Base-by-base conservation (phyloP, 1,284 basidiomycete species). In the Earliella scabrosa region DNA sequence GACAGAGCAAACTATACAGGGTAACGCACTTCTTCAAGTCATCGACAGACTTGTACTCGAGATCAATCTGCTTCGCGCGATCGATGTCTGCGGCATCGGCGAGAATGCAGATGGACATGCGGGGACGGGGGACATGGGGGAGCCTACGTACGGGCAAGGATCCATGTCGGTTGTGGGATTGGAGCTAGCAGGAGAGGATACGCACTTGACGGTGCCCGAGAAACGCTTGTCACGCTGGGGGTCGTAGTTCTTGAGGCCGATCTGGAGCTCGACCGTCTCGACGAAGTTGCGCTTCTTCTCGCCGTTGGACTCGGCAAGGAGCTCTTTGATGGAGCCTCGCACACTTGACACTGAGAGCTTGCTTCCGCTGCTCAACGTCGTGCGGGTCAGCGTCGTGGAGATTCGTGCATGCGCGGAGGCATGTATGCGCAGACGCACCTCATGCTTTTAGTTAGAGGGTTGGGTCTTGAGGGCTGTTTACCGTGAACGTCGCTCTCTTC, bases 21-120 rank as follows among this genome's bases (percentile, higher is more conserved):
- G 27, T 16, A 1, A 74, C 83, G 38, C 64, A 91, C 93, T 99
- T 99, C 82, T 99, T 99, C 81, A 99, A 85, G 80, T 99, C 97
- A 72, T 99, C 97, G 69, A 98, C 97, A 66, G 95, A 97, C 96
- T 98, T 98, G 82, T 96, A 97, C 76, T 97, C 95, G 66, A 97
- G 88, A 68, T 95, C 92, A 66, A 97, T 97, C 76, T 95, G 91
- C 84, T 98, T 98, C 56, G 95, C 95, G 73, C 95, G 93, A 81
- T 99, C 97, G 75, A 99, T 97, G 78, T 99, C 97, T 73, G 92
- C 91, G 47, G 96, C 97, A 80, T 99, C 97, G 64, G 96, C 97
- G 68, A 99, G 92, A 86, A 99, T 98, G 86, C 97, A 98, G 74
- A 99, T 90, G 70, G 92, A 93, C 97, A 99, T 98, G 81, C 97